Percentiles rank a stretch among this genome's conserved stretches.
These are phyloP conservation scores for Monascus purpureus DNA, from an alignment of 495 filamentous ascomycete genomes.

Conservation along the genomic window DNA sequence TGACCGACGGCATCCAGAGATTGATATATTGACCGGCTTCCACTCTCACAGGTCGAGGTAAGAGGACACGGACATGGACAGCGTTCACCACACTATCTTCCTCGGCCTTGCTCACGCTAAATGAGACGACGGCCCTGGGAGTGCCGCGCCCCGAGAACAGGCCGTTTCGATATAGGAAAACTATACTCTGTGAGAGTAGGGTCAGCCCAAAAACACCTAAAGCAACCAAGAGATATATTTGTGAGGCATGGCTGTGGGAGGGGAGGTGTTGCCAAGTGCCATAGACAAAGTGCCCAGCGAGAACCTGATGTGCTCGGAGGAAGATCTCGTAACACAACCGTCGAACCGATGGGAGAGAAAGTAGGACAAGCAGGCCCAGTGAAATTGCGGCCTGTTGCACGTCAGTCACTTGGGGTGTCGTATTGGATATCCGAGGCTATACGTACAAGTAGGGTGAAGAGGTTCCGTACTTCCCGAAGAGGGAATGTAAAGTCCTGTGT, in stretches of 20 bases:
- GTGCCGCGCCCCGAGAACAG: conserved; percentile 9
- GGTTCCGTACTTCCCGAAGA: conserved; percentile 5
- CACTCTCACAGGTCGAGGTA: conserved; percentile 14
- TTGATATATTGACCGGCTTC: conserved; percentile 26
- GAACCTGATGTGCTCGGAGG: conserved; percentile 15
- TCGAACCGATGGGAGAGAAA: conserved; percentile 11
- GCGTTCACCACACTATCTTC: conserved; percentile 6
- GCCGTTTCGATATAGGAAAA: conserved; percentile 13
- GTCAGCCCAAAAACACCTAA: conserved; percentile 12
- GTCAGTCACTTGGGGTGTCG: conserved; percentile 1
- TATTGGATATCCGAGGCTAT: neutral
- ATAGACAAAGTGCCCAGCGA: conserved; percentile 13
- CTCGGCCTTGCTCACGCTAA: too few relatives aligned
- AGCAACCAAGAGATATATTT: conserved; percentile 16
- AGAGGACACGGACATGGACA: conserved; percentile 11
- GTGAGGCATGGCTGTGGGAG: conserved; percentile 1
- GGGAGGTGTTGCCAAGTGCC: conserved; percentile 12
- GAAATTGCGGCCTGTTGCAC: conserved; percentile 4
- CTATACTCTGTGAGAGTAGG: conserved; percentile 6
- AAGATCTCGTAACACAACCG: conserved; percentile 19
- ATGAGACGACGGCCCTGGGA: conserved; percentile 10
- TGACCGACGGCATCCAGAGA: conserved; percentile 19
- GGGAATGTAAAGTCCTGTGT: conserved; percentile 7
- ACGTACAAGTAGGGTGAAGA: conserved; percentile 9
- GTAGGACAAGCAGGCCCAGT: conserved; percentile 8